These are phyloP conservation scores for Backusella morwellensis DNA, from an alignment of 192 early-diverging fungal genomes.

Conservation along the genomic window DNA sequence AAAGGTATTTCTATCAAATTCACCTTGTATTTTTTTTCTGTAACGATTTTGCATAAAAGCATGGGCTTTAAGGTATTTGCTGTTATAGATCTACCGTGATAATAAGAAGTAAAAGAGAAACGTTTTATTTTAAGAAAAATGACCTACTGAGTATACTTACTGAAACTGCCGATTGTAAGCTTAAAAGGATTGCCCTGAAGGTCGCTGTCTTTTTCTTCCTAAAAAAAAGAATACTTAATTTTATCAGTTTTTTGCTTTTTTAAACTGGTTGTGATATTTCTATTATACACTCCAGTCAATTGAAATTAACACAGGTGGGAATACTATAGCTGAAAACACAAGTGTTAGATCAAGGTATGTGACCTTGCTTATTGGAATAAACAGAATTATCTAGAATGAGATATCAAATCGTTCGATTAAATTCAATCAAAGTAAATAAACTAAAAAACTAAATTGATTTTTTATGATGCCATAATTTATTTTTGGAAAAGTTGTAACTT, in stretches of 20 bases:
- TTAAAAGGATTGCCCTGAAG: neutral
- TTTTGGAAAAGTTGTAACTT: neutral
- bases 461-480: constrained; percentile 2
- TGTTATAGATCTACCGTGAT: neutral
- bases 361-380: no score
- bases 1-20: neutral
- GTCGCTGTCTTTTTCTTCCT: neutral
- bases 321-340: no score
- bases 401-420: neutral
- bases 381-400: neutral
- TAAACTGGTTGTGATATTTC: neutral
- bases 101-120: neutral
- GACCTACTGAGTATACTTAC: neutral
- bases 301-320: no score
- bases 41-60: neutral
- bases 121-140: neutral
- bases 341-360: no score
- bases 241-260: neutral
- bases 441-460: neutral
- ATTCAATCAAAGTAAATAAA: neutral
- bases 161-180: neutral
- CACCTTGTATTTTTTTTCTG: neutral
- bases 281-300: no score
- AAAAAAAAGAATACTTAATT: neutral
- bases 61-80: neutral